Base-by-base conservation (phyloP, 2,329 filamentous ascomycete species). In the Exophiala calicioides region DNA sequence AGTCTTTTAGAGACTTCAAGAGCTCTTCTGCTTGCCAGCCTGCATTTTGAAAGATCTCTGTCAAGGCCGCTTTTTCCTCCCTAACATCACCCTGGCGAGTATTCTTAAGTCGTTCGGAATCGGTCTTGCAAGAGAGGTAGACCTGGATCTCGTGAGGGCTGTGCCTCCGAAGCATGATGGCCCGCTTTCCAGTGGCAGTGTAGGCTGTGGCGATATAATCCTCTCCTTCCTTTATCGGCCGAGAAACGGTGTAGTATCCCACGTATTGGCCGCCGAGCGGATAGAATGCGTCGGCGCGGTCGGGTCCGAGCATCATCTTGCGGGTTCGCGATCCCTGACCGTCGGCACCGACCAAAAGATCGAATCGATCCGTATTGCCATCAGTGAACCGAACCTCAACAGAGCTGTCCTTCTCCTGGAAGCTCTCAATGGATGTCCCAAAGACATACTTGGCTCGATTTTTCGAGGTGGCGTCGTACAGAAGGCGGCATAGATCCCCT, bases 21-120 rank as follows among this genome's bases (percentile, higher is more conserved):
- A 80, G 56, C 12, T 72, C 53, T 0, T 69, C 57, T 0, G 66
- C 58, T 46, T 74, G 58, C 76, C 75, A 80, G 1, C 73, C 75
- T 0, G 64, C 64, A 33, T 67, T 72, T 1, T 57, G 51, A 43
- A 76, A 72, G 0, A 70, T 44, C 18, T 72, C 63, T 2, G 62
- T 54, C 43, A 73, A 57, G 0, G 64, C 63, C 4, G 62, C 56
- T 53, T 76, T 74, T 49, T 76, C 63, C 27, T 65, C 64, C 20
- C 62, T 37, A 1, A 68, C 44, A 20, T 69, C 66, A 1, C 65
- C 65, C 2, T 58, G 59, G 10, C 40, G 58, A 2, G 57, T 55
- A 9, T 59, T 55, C n/a, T 61, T 60, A 3, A 70, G 37, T 21
- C 47, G 40, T 8, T 61, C 58, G 3, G 60, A 55, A 2, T 59